Evolutionary conservation across 257 asterid genomes (phyloP).

Genomic region (Cruciata laevipes): DNA sequence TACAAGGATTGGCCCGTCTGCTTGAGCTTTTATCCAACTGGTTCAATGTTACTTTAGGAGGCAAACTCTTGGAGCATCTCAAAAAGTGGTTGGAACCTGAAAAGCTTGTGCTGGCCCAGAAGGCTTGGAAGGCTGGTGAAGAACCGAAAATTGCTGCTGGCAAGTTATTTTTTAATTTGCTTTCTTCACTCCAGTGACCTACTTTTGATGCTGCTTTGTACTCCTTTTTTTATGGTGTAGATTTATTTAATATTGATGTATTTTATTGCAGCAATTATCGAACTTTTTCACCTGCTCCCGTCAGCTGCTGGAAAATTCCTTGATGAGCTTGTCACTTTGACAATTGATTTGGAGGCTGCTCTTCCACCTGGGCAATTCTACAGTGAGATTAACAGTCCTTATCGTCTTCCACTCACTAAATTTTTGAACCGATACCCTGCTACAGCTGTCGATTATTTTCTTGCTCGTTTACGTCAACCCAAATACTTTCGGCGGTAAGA

Average conservation of each 20-base stretch:
- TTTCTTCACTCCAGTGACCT: slow-evolving; percentile 3
- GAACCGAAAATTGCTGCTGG: slow-evolving; percentile 99
- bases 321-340: slow-evolving; percentile 93
- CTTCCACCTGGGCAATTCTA: slow-evolving; percentile 95
- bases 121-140: slow-evolving; percentile 99
- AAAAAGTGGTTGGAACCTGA: slow-evolving; percentile 99
- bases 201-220: background rate
- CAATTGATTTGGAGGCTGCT: slow-evolving; percentile 94
- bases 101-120: slow-evolving; percentile 86
- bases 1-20: slow-evolving; percentile 97
- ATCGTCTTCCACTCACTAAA: slow-evolving; percentile 93
- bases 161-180: slow-evolving; percentile 30
- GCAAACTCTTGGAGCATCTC: slow-evolving; percentile 96
- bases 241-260: slow-evolving; percentile 14
- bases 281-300: slow-evolving; percentile 98
- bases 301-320: slow-evolving; percentile 97
- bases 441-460: slow-evolving; percentile 91
- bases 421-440: slow-evolving; percentile 91
- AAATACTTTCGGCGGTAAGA: slow-evolving; percentile 87
- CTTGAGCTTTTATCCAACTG: slow-evolving; percentile 96
- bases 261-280: slow-evolving; percentile 80
- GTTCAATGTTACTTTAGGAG: slow-evolving; percentile 99
- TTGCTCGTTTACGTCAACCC: slow-evolving; percentile 71
- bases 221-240: slow-evolving; percentile 1
- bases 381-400: slow-evolving; percentile 98